These are phyloP conservation scores for Cyberlindnera americana DNA, from an alignment of 805 yeast species.

Conservation along the genomic window DNA sequence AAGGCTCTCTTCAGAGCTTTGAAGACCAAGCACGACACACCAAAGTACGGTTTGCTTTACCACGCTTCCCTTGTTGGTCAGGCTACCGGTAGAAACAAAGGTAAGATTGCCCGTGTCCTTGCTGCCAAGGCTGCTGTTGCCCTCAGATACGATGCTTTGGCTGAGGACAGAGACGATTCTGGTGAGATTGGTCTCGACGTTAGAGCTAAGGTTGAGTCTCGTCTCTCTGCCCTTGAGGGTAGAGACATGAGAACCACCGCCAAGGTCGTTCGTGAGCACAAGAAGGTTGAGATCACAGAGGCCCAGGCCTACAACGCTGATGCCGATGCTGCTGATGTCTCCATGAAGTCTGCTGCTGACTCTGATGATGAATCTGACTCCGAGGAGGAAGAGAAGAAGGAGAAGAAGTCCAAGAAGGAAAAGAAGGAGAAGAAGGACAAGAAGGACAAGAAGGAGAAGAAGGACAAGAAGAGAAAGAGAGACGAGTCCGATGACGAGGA, in stretches of 20 bases:
- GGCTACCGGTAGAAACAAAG: constrained; percentile 97
- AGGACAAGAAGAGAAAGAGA: constrained; percentile 32
- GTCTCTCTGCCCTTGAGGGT: constrained; percentile 94
- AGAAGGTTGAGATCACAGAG: constrained; percentile 82
- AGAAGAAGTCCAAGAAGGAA: constrained; percentile 34
- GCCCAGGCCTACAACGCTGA: constrained; percentile 90
- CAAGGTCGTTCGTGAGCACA: constrained; percentile 74
- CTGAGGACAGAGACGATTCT: constrained; percentile 95
- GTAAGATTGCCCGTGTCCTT: constrained; percentile 96
- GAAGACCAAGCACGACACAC: constrained; percentile 97
- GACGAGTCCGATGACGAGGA: constrained; percentile 20
- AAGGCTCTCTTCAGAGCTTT: constrained; percentile 98
- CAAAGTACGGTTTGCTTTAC: constrained; percentile 95
- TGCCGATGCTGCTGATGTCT: constrained; percentile 60
- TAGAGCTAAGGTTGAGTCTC: constrained; percentile 89
- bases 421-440: constrained; percentile 34
- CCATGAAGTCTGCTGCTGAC: constrained; percentile 30
- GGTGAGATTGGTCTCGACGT: constrained; percentile 91
- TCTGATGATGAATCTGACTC: constrained; percentile 38
- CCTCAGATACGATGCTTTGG: constrained; percentile 91
- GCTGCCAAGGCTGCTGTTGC: constrained; percentile 99
- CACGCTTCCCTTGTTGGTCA: constrained; percentile 97
- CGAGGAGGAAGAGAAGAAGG: constrained; percentile 34
- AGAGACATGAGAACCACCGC: constrained; percentile 91
- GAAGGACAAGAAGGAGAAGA: constrained; percentile 34